Percentiles rank a stretch among this genome's conserved stretches.
Evolutionary conservation across 345 rosid genomes (phyloP).

Genomic region (Mangifera indica): DNA sequence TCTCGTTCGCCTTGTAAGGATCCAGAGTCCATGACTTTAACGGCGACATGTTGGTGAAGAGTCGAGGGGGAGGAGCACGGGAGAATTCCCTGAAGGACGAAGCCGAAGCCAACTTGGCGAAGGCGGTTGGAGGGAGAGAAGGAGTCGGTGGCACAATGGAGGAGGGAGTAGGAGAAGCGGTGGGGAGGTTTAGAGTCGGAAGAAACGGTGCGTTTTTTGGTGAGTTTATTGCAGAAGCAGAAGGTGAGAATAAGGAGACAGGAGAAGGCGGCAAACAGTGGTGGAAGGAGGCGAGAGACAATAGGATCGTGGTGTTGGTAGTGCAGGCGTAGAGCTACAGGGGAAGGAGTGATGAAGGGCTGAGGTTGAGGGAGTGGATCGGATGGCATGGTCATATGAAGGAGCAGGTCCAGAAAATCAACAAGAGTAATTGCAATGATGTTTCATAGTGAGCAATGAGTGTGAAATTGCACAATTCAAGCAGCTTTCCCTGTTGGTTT

Average conservation of each 20-base stretch:
- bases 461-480: neutral
- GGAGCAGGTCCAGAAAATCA: neutral
- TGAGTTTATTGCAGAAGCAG: slow-evolving; percentile 61
- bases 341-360: slow-evolving; percentile 3
- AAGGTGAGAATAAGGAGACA: slow-evolving; percentile 39
- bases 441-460: neutral
- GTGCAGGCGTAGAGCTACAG: slow-evolving; percentile 4
- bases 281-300: slow-evolving; percentile 27
- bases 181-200: slow-evolving; percentile 45
- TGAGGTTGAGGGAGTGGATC: slow-evolving; percentile 35
- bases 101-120: slow-evolving; percentile 82
- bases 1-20: slow-evolving; percentile 94
- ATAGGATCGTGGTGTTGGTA: slow-evolving; percentile 17
- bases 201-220: slow-evolving; percentile 45
- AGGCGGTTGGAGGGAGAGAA: slow-evolving; percentile 56
- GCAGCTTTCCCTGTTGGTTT: neutral
- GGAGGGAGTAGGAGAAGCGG: slow-evolving; percentile 53
- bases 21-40: slow-evolving; percentile 89
- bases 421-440: neutral
- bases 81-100: slow-evolving; percentile 68
- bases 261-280: slow-evolving; percentile 42
- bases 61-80: slow-evolving; percentile 15
- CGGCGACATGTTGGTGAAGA: slow-evolving; percentile 43
- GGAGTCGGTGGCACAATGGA: slow-evolving; percentile 56
- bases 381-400: slow-evolving; percentile 40